A percentile compares a stretch with the other conserved stretches of the same genome.
Evolutionary conservation across 768 basidiomycete genomes (phyloP).

Genomic region (Dentipellis sp.): DNA sequence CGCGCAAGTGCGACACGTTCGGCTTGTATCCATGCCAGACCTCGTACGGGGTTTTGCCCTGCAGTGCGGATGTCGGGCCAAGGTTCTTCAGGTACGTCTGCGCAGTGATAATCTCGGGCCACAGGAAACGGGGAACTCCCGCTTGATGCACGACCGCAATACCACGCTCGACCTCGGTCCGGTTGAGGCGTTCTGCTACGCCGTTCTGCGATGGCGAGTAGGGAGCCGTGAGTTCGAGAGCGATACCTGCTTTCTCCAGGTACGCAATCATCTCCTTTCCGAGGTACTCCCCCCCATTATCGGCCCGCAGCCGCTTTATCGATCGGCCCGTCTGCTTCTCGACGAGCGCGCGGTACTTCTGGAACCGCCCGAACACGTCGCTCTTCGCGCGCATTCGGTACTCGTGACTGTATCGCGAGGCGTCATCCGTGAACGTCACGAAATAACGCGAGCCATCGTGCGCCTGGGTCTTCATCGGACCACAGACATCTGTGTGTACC

Average conservation of each 20-base stretch:
- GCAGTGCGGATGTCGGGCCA: background rate
- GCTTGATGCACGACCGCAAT: constrained; percentile 4
- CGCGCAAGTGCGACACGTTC: constrained; percentile 15
- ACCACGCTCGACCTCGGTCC: constrained; percentile 19
- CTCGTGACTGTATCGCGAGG: background rate
- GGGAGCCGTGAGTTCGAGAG: constrained; percentile 19
- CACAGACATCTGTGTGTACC: no score
- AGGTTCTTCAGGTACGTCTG: background rate
- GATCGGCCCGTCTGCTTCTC: background rate
- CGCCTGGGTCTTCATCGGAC: background rate
- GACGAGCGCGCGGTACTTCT: background rate
- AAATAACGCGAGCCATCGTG: constrained; percentile 3
- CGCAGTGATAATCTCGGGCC: background rate
- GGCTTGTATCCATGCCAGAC: constrained; percentile 12
- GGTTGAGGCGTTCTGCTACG: constrained; percentile 26
- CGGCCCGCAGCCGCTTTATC: background rate
- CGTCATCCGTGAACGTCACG: constrained; percentile 7
- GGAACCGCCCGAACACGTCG: constrained; percentile 1
- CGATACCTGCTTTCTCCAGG: background rate
- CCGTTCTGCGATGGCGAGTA: constrained; percentile 32
- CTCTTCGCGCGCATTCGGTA: constrained; percentile 4
- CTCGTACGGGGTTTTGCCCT: background rate
- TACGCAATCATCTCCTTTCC: background rate
- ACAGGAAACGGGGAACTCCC: background rate
- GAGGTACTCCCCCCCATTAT: background rate